phyloP scores from a whole-genome alignment of 805 yeast genomes.

The Blastobotrys muscicola region DNA sequence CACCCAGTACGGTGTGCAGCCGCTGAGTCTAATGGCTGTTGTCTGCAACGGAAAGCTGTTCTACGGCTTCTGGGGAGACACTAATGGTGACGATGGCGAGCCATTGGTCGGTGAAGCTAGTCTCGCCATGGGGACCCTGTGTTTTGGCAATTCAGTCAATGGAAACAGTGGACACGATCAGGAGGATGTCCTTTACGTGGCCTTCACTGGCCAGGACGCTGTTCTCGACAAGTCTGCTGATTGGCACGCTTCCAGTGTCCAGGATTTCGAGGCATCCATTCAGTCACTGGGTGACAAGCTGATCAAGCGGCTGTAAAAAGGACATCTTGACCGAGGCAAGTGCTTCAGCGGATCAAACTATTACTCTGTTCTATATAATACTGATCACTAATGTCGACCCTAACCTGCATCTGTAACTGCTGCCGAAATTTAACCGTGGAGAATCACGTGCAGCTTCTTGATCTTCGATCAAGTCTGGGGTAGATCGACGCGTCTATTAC shows the following conservation, averaged over 20 bases:
- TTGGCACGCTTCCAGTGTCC: slow-evolving; percentile 5
- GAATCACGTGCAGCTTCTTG: too few species aligned
- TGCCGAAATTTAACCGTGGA: too few species aligned
- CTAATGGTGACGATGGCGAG: slow-evolving; percentile 3
- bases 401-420: too few species aligned
- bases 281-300: slow-evolving; percentile 4
- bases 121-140: slow-evolving; percentile 5
- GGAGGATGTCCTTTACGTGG: slow-evolving; percentile 5
- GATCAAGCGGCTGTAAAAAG: slow-evolving; percentile 2
- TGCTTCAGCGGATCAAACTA: too few species aligned
- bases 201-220: slow-evolving; percentile 7
- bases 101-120: slow-evolving; percentile 7
- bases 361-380: too few species aligned
- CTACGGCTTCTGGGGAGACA: slow-evolving; percentile 8
- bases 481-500: too few species aligned
- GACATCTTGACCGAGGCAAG: too few species aligned
- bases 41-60: slow-evolving; percentile 6
- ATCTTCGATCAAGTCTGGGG: too few species aligned
- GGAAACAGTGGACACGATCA: slow-evolving; percentile 6
- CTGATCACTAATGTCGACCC: too few species aligned
- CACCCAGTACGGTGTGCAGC: slow-evolving; percentile 2
- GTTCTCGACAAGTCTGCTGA: slow-evolving; percentile 6
- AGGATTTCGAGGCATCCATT: slow-evolving; percentile 5
- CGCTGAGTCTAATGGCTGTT: slow-evolving; percentile 6
- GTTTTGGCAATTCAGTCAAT: slow-evolving; percentile 5